These are phyloP conservation scores for Metschnikowia amazonensis DNA, from an alignment of 805 yeast species.

Conservation along the genomic window DNA sequence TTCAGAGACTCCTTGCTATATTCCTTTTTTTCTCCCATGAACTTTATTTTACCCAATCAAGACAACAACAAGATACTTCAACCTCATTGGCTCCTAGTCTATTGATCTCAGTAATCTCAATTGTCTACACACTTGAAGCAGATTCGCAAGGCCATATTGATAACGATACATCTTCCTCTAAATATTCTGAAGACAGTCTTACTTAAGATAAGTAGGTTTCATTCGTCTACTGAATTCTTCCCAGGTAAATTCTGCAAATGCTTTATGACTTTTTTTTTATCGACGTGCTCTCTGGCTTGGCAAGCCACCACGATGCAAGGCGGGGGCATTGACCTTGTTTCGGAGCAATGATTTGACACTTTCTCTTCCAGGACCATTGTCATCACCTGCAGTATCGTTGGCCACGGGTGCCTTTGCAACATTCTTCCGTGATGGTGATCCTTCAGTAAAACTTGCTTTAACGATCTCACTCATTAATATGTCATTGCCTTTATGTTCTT, in stretches of 20 bases:
- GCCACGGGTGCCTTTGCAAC: slow-evolving; percentile 18
- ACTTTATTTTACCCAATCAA: not conserved
- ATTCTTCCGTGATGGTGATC: slow-evolving; percentile 10
- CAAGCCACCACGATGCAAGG: slow-evolving; percentile 42
- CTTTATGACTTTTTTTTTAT: not conserved
- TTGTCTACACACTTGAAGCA: not conserved
- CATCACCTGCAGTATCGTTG: slow-evolving; percentile 1
- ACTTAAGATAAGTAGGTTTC: not conserved
- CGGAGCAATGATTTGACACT: slow-evolving; percentile 39
- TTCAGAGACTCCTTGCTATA: not conserved
- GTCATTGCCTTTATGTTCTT: slow-evolving; percentile 40
- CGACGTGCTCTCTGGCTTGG: slow-evolving; percentile 18
- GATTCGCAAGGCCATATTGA: not conserved
- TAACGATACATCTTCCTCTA: not conserved
- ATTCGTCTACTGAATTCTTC: not conserved
- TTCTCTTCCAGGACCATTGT: slow-evolving; percentile 21
- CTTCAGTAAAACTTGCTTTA: slow-evolving; percentile 16
- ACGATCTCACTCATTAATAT: slow-evolving; percentile 31
- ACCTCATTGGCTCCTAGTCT: not conserved
- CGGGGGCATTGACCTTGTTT: slow-evolving; percentile 41
- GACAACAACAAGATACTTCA: not conserved
- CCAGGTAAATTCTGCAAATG: not conserved
- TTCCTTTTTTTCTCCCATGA: not conserved
- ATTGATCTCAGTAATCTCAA: not conserved
- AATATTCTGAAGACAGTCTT: not conserved